Base-by-base conservation (phyloP, 768 basidiomycete species). In the Suillus brevipes region DNA sequence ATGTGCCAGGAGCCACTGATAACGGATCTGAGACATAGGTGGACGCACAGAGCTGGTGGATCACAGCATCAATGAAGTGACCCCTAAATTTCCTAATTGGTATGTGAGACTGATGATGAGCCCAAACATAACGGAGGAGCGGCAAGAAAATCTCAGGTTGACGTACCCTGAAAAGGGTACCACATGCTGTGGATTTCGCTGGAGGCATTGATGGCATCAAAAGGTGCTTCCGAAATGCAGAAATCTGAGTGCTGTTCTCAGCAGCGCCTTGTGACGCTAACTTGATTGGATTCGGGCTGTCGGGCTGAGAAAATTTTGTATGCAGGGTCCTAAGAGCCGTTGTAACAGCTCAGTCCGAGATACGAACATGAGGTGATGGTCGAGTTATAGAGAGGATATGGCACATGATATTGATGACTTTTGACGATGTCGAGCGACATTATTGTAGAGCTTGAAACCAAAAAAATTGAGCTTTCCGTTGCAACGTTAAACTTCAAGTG, bases 311-410 rank as follows among this genome's bases (percentile, higher is more conserved):
- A 47, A 38, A 40, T 12, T 13, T 36, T 36, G 18, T 23, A 25
- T 63, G 45, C 63, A 61, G 59, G 59, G 63, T 61, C 63, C 63
- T 63, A 45, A 36, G 63, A 63, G 63, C 63, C 63, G 63, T 61
- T 31, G 31, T 63, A 61, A 63, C 59, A 18, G 31, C 34, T 31
- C 52, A 31, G 28, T 18, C 52, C 31, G 16, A 16, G 18, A 31
- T 10, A 53, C 5, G 18, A 63, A 61, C 40, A 61, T 9, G 62
- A 61, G 62, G 57, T 25, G 3, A 20, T 55, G 31, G 20, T 34
- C 1, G 18, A 52, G 50, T 52, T 31, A 10, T 2, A 31, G 8
- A 53, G 31, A 28, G 49, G 25, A 31, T 31, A 53, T 10, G 28
- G 16, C 28, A 53, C 28, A 31, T 28, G 18, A 10, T 50, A 28